Base-by-base conservation (phyloP, 306 rosid species). In the Quillaja saponaria region DNA sequence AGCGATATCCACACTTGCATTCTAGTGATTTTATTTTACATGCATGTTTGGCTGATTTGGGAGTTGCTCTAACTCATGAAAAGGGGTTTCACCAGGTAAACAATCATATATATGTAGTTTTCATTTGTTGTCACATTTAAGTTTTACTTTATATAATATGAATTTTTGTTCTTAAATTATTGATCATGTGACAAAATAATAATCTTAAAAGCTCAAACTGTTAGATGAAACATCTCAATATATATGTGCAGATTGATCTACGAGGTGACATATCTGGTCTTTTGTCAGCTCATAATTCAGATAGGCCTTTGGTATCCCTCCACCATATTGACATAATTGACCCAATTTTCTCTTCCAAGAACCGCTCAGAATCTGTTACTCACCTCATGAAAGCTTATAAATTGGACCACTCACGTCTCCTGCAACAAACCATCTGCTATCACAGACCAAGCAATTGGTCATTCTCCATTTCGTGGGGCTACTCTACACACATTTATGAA, bases 11-110 rank as follows among this genome's bases (percentile, higher is more conserved):
- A 3, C 13, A 66, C 2, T 15, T 79, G 70, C 10, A 6, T 12
- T 57, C 63, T 12, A 76, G 82, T 44, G 88, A 82, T 66, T 63
- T 66, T 15, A 73, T 73, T 74, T 9, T 79, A n/a, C 54, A 67
- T 39, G 56, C 74, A 0, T 79, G 85, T 55, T 15, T 79, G 16
- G 11, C 74, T 73, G 88, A 82, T 66, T 45, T 79, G 10, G 88
- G 82, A 7, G 65, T 72, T 33, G 14, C 69, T 49, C 64, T 71
- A 10, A 79, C 74, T 48, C 80, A 10, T 0, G 56, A 76, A 12
- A 53, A 35, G 3, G 88, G 85, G 4, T 73, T 82, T 70, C 88
- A 82, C 58, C 88, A 79, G 88, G 88, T 82, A 61, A 61, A 11
- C 9, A 11, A 2, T 15, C 4, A 6, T 3, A 10, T 3, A 40